Conservation (phyloP, 2,329 filamentous ascomycete species). For the Laburnicola sp. region DNA sequence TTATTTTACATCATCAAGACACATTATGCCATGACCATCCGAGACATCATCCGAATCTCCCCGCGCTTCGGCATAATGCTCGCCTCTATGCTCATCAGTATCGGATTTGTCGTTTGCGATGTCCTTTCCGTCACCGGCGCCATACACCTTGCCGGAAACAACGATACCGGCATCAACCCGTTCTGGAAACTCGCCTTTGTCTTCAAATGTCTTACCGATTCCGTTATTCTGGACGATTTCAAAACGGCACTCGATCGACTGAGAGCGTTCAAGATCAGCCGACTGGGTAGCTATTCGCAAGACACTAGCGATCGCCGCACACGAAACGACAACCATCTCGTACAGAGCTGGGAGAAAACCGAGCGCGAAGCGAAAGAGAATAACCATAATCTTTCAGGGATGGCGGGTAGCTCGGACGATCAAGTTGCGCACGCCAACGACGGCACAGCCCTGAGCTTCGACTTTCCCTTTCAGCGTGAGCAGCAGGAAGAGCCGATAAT, state of each 20-base stretch:
- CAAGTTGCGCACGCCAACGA: neutral
- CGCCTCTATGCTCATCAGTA: constrained; percentile 61
- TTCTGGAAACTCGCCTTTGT: constrained; percentile 68
- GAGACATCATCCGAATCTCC: constrained; percentile 62
- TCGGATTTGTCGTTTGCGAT: constrained; percentile 65
- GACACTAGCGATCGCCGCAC: constrained; percentile 41
- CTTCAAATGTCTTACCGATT: constrained; percentile 69
- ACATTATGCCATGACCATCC: constrained; percentile 61
- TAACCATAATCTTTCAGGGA: neutral
- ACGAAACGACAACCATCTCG: constrained; percentile 33
- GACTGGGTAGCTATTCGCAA: constrained; percentile 42
- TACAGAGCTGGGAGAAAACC: constrained; percentile 41
- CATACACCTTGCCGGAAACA: constrained; percentile 45
- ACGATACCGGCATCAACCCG: constrained; percentile 63
- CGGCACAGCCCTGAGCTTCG: neutral
- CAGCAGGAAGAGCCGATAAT: neutral
- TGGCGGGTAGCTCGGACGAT: neutral
- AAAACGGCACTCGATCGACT: constrained; percentile 60
- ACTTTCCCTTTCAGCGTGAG: neutral
- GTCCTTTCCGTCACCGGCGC: constrained; percentile 61
- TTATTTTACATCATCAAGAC: constrained; percentile 66
- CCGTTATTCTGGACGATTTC: constrained; percentile 69
- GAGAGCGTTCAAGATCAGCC: constrained; percentile 50
- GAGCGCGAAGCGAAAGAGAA: constrained; percentile 31
- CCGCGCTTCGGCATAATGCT: constrained; percentile 68